These are phyloP conservation scores for Heliamphora pulchella DNA, from an alignment of 179 eudicot species.

Conservation along the genomic window DNA sequence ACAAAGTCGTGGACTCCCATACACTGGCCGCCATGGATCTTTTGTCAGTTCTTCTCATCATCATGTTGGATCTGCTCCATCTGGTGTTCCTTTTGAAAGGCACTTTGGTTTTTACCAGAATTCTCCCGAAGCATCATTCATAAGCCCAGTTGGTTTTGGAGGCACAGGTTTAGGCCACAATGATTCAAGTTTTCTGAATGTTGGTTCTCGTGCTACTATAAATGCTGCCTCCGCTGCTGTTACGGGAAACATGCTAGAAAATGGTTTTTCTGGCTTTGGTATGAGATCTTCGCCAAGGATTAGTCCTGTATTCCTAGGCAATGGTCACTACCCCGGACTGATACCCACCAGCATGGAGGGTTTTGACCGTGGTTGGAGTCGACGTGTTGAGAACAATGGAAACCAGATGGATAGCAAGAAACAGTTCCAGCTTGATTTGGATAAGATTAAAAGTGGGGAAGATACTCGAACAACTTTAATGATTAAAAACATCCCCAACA, in stretches of 20 bases:
- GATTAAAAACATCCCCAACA: constrained; percentile 57
- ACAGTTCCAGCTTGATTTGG: constrained; percentile 53
- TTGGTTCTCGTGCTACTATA: constrained; percentile 25
- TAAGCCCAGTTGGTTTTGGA: constrained; percentile 28
- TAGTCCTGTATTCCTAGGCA: constrained; percentile 38
- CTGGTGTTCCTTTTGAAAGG: constrained; percentile 39
- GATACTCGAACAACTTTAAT: constrained; percentile 52
- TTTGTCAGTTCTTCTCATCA: constrained; percentile 24
- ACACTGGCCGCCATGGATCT: constrained; percentile 26
- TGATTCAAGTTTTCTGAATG: constrained; percentile 26
- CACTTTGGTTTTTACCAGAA: constrained; percentile 42
- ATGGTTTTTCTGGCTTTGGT: constrained; percentile 37
- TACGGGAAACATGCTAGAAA: constrained; percentile 33
- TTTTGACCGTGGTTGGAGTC: constrained; percentile 33
- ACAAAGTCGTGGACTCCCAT: constrained; percentile 29
- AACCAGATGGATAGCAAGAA: constrained; percentile 41
- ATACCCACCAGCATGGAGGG: constrained; percentile 32
- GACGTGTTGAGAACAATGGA: constrained; percentile 35
- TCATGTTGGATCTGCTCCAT: constrained; percentile 21
- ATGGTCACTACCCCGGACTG: constrained; percentile 36
- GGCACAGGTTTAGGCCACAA: constrained; percentile 27
- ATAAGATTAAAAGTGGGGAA: constrained; percentile 42
- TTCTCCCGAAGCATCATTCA: constrained; percentile 38
- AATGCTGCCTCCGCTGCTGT: constrained; percentile 26
- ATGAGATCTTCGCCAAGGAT: constrained; percentile 36